Conservation (phyloP, 352 stramenopile species). For the Globisporangium cystogenes region DNA sequence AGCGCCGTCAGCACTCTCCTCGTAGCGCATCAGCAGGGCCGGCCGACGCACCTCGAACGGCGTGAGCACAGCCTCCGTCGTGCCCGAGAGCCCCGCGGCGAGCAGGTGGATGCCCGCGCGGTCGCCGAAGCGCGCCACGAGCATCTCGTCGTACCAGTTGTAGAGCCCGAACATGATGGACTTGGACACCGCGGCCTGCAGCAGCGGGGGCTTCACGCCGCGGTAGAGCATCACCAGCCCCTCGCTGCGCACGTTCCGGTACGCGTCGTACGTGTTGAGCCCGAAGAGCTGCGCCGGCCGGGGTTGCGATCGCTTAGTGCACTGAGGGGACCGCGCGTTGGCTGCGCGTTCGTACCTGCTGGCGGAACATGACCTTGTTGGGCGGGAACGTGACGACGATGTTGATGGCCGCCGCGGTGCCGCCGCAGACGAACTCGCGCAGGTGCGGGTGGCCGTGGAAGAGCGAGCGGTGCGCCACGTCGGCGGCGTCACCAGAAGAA, state of each 20-base stretch:
- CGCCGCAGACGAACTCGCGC: constrained; percentile 79
- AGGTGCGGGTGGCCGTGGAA: too few relatives aligned
- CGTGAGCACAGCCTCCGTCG: constrained; percentile 76
- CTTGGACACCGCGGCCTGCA: constrained; percentile 84
- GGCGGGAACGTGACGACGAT: constrained; percentile 84
- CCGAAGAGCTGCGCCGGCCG: constrained; percentile 80
- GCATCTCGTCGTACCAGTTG: constrained; percentile 78
- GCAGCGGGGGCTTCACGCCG: constrained; percentile 72
- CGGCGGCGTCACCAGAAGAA: too few relatives aligned
- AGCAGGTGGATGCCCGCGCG: constrained; percentile 38
- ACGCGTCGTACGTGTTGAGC: constrained; percentile 59
- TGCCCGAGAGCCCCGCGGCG: constrained; percentile 63
- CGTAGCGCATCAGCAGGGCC: too few relatives aligned
- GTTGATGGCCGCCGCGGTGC: constrained; percentile 79
- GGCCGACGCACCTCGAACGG: constrained; percentile 74
- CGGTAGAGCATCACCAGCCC: constrained; percentile 70
- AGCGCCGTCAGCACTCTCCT: too few relatives aligned
- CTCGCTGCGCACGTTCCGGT: constrained; percentile 60
- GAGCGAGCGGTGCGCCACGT: too few relatives aligned
- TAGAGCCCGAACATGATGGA: constrained; percentile 90
- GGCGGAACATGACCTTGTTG: constrained; percentile 90
- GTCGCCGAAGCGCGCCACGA: constrained; percentile 40
- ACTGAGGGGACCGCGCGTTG: too few relatives aligned
- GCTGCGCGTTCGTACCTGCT: too few relatives aligned
- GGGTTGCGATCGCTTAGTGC: too few relatives aligned